A percentile compares a stretch with the other conserved stretches of the same genome.
Conservation (phyloP, 495 filamentous ascomycete species). For the Neurospora discreta region DNA sequence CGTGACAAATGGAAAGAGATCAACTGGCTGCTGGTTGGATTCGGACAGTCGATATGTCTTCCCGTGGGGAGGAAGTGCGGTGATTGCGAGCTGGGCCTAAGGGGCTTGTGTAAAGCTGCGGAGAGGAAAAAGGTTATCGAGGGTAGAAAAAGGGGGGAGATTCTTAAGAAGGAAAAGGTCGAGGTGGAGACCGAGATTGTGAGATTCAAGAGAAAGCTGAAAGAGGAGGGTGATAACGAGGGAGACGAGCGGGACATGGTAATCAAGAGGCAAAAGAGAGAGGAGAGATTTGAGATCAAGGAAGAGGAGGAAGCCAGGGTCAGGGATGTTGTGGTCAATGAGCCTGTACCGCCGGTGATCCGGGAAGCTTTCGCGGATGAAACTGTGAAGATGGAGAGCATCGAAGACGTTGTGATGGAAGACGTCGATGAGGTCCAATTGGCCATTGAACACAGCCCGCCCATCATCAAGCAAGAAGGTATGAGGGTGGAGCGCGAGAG, state of each 20-base stretch:
- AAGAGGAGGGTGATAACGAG: not conserved
- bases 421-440: not conserved
- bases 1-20: slow-evolving; percentile 88
- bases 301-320: not conserved
- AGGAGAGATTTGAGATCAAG: slow-evolving; percentile 4
- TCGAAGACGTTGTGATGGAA: not conserved
- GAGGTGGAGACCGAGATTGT: slow-evolving; percentile 19
- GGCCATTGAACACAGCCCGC: not conserved
- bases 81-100: slow-evolving; percentile 65
- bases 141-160: slow-evolving; percentile 30
- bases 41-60: slow-evolving; percentile 78
- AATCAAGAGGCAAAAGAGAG: slow-evolving; percentile 13
- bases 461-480: not conserved
- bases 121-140: slow-evolving; percentile 42
- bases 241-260: slow-evolving; percentile 10
- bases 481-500: not conserved
- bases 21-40: slow-evolving; percentile 81
- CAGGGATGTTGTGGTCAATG: not conserved
- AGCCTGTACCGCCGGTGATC: not conserved
- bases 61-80: slow-evolving; percentile 73
- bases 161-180: slow-evolving; percentile 10
- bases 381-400: not conserved
- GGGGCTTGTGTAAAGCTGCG: slow-evolving; percentile 67
- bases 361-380: not conserved
- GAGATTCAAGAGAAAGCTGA: slow-evolving; percentile 11